Base-by-base conservation (phyloP, 148 eudicot genomes). In the Mesembryanthemum crystallinum region DNA sequence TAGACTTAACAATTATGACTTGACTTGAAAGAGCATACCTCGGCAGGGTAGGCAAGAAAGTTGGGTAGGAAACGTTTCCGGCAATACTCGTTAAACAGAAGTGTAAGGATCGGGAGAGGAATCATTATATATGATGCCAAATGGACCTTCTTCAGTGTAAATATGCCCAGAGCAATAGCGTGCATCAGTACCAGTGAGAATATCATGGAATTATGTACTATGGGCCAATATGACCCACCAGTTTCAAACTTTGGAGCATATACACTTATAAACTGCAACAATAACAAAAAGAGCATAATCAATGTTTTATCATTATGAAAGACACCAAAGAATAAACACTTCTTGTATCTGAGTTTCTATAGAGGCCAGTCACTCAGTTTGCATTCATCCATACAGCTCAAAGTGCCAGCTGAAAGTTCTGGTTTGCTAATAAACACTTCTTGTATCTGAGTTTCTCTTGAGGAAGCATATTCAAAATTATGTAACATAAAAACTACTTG, bases 211-310 rank as follows among this genome's bases (percentile, higher is more conserved):
- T 88, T 86, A 64, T 92, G 97, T 23, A 86, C 91, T 51, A 80
- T 83, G 15, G 97, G 94, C 97, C 97, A 92, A 76, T 77, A 88
- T 70, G 77, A 83, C 79, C 97, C 97, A 60, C 86, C 97, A 49
- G 88, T 87, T 73, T 92, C 94, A 74, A 85, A 90, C 77, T 87
- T 88, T 20, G 94, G 87, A 28, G 73, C 82, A 78, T 92, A 90
- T 65, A 92, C 97, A 74, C 86, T 84, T 63, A 88, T 78, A 35
- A 92, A 83, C 97, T 92, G 94, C 90, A 85, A 69, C 45, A 45
- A 42, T 58, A 59, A 68, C n/a, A 67, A 45, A 72, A 24, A 76
- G 32, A 80, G 33, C 20, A 49, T n/a, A 45, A 33, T 47, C 45
- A 49, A 51, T 65, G 33, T 30, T 45, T 64, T 11, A 70, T 3